These are phyloP conservation scores for Microbotryomycetes sp. DNA, from an alignment of 1,284 basidiomycete genomes.

Conservation along the genomic window DNA sequence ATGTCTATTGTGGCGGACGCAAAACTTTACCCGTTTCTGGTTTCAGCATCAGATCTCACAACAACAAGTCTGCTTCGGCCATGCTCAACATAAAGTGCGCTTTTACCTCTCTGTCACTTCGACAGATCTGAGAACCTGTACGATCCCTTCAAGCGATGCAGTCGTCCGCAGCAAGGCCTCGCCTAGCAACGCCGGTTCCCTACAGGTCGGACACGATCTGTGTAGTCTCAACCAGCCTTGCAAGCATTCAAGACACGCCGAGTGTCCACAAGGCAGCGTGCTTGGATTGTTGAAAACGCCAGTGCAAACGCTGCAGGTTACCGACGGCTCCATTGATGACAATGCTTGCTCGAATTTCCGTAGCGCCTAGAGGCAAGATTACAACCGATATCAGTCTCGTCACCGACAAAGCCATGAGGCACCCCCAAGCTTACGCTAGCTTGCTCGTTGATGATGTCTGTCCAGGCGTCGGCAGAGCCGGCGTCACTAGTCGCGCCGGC, in stretches of 20 bases:
- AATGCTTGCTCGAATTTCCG: neutral
- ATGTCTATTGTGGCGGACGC: too few relatives aligned
- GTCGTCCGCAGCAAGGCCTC: neutral
- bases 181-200: neutral
- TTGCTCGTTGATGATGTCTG: neutral
- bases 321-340: neutral
- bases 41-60: too few relatives aligned
- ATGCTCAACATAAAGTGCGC: neutral
- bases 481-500: neutral
- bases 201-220: neutral
- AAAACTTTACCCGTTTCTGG: too few relatives aligned
- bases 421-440: neutral
- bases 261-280: neutral
- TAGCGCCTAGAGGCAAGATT: neutral
- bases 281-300: neutral
- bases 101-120: neutral
- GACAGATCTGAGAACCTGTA: neutral
- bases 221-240: neutral
- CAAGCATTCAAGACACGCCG: neutral
- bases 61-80: neutral
- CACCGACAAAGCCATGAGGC: neutral
- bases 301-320: neutral
- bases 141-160: neutral
- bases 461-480: neutral
- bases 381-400: neutral